Base-by-base conservation (phyloP, 495 filamentous ascomycete species). In the Xeromyces bisporus region DNA sequence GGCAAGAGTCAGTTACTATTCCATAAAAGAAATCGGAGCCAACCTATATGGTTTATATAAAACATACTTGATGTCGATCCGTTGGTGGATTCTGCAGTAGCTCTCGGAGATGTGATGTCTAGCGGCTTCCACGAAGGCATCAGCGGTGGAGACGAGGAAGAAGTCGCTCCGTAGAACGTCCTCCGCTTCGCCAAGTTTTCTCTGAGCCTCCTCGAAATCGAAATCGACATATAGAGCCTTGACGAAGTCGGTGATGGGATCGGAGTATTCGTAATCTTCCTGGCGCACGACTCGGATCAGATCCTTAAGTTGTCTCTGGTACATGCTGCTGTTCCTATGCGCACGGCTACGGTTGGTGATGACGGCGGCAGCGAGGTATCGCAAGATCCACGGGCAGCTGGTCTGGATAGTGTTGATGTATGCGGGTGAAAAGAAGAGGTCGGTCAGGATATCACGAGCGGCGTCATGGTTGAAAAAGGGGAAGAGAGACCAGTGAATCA, bases 401-500 rank as follows among this genome's bases (percentile, higher is more conserved):
- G 91, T 93, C 64, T 97, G 89, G 52, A 97, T 96, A 42, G 86
- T 93, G 69, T 96, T 96, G 68, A 97, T 96, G 66, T 82, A 97
- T 41, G 77, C 65, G 32, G 84, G 77, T 43, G 77, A 89, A 71
- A 96, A 96, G 70, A 94, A 86, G 39, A 94, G 73, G 41, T 97
- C 89, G 56, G 85, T 80, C 42, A 96, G 69, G 40, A 66, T 70
- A 40, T 97, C 89, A 39, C 84, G 79, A 33, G 86, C 82, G 41
- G 80, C 69, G 48, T 92, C 86, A 60, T 86, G 75, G 69, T 94
- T 93, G 73, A 96, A 97, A 66, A 93, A 87, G 33, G 91, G 89
- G 71, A 96, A 97, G 35, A 97, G 72, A 25, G 79, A 75, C 89
- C 89, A 97, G 75, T 96, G 91, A 49, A 93, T 80, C 43, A 97